Conservation (phyloP, 305 asterid species). For the Solanum hybrid region DNA sequence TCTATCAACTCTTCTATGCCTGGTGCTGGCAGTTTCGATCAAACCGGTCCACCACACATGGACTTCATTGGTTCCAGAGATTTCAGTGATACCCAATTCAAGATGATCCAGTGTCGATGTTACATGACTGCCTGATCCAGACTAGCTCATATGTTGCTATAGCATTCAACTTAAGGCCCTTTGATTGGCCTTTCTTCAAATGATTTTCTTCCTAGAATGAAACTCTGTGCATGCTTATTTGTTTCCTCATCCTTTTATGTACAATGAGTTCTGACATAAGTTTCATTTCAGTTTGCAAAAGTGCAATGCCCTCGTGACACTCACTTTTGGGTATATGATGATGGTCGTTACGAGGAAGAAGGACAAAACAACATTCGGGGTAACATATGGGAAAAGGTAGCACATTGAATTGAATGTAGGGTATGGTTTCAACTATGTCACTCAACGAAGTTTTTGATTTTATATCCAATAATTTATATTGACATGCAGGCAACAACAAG, state of each 20-base stretch:
- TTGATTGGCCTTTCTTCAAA: background rate
- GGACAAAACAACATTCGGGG: constrained; percentile 97
- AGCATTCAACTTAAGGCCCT: background rate
- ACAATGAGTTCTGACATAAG: background rate
- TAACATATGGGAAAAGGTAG: constrained; percentile 94
- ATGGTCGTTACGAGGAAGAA: constrained; percentile 97
- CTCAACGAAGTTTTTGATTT: constrained; percentile 5
- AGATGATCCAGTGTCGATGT: background rate
- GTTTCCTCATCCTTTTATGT: background rate
- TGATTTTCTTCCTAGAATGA: background rate
- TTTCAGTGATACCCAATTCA: background rate
- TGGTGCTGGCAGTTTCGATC: background rate
- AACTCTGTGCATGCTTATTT: background rate
- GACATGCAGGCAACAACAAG: constrained; percentile 67
- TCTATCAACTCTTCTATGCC: background rate
- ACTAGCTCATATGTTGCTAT: background rate
- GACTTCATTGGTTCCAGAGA: background rate
- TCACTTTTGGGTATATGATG: constrained; percentile 96
- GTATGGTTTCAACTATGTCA: background rate
- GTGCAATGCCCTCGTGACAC: constrained; percentile 99
- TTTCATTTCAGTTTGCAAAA: constrained; percentile 66
- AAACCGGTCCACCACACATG: background rate
- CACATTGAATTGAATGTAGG: background rate
- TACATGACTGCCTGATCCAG: background rate
- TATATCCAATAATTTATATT: constrained; percentile 3